Evolutionary conservation across 441 rosid genomes (phyloP), one percentile per base, ranked within the genome.

Genomic region (Syzygium syzygioides): DNA sequence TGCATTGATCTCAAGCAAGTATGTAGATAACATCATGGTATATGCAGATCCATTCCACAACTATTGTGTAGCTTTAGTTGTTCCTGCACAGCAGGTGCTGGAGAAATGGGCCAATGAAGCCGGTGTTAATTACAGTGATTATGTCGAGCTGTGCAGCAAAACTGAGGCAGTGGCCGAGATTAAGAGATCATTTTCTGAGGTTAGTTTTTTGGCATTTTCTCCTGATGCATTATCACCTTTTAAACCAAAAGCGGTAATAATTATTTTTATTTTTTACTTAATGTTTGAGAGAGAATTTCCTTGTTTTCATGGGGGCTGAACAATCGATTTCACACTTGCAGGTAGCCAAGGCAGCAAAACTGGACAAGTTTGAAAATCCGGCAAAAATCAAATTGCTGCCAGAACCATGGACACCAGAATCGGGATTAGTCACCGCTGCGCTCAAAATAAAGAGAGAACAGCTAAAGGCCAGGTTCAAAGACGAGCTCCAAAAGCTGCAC

Each of bases 371-470:
- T 91, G 99, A 98, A 90, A 87, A 92, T 66, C 99, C 99, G 13
- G 94, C 94, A 54, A 98, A 94, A 95, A 93, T 98, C 60, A 96
- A 94, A 92, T 89, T 96, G 94, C 23, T 98, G 37, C 90, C 97
- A 1, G 98, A 96, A 56, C 94, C 95, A 26, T 96, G 98, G 99
- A 95, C 98, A 80, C 99, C 99, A 0, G 98, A 98, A 88, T 94
- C 98, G 0, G 98, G 99, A 53, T 88, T 98, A 88, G 98, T 96
- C 60, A 96, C 97, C 13, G 97, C 96, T 62, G 99, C 99, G 56
- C 91, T 98, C 79, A 96, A 98, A 93, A 94, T 96, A 89, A 98
- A 96, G 93, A 95, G 98, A 88, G 98, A 98, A 84, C 98, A 94
- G 86, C 85, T 96, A 41, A 97, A 94, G 91, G 57, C 94, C 62